Evolutionary conservation across 768 basidiomycete species (phyloP).

Genomic region (Russula compacta): DNA sequence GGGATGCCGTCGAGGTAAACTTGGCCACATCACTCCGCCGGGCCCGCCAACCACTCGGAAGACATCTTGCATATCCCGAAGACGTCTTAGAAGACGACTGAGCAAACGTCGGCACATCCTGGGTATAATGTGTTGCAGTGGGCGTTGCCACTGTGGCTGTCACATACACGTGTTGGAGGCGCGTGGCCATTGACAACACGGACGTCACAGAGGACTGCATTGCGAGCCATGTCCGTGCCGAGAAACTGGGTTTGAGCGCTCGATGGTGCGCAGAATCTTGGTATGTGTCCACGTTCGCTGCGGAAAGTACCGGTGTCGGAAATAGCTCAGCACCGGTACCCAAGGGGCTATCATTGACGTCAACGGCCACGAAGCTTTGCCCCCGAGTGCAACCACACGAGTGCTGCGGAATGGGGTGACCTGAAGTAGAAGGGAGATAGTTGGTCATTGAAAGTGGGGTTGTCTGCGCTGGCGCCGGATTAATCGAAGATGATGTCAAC

Average conservation of each 20-base stretch:
- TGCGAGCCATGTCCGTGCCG: conserved; percentile 1
- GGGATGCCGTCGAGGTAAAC: background rate
- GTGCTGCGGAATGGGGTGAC: background rate
- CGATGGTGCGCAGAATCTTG: background rate
- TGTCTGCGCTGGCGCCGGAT: conserved; percentile 1
- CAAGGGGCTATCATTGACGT: conserved; percentile 16
- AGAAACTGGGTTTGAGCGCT: background rate
- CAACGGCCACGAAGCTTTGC: conserved; percentile 16
- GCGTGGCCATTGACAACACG: conserved; percentile 25
- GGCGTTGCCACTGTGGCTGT: conserved; percentile 42
- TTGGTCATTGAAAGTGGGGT: background rate
- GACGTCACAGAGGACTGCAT: conserved; percentile 14
- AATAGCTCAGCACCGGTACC: background rate
- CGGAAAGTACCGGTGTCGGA: background rate
- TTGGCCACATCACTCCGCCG: conserved; percentile 17
- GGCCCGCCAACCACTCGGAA: conserved; percentile 37
- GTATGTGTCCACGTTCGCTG: background rate
- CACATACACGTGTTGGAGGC: conserved; percentile 51
- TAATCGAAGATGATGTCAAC: background rate
- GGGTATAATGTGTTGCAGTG: conserved; percentile 22
- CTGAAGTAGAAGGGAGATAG: background rate
- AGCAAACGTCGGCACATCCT: background rate
- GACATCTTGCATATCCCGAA: conserved; percentile 37
- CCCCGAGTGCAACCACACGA: conserved; percentile 14
- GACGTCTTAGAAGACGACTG: conserved; percentile 22